phyloP scores from a whole-genome alignment of 441 rosid genomes.

The Viola pubescens region DNA sequence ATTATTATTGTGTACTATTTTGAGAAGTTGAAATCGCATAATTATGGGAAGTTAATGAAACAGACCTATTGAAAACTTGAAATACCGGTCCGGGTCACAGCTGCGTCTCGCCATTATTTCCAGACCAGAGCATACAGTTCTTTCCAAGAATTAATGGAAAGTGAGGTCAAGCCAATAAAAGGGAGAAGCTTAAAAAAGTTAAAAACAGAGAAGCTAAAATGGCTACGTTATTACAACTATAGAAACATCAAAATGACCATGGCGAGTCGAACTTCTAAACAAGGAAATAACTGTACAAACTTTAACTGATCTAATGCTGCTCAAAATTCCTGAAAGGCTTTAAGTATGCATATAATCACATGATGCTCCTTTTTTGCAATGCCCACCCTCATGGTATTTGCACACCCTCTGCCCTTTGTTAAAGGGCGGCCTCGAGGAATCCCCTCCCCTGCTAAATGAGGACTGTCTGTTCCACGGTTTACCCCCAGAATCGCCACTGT shows the following conservation, averaged over 20 bases:
- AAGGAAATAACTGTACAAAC: slow-evolving; percentile 40
- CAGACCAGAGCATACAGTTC: too few relatives aligned
- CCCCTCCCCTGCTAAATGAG: slow-evolving; percentile 44
- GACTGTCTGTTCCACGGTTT: slow-evolving; percentile 63
- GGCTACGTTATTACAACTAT: slow-evolving; percentile 17
- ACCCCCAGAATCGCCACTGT: slow-evolving; percentile 50
- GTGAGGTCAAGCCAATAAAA: too few relatives aligned
- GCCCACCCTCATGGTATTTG: slow-evolving; percentile 62
- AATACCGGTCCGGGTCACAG: too few relatives aligned
- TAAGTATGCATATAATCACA: slow-evolving; percentile 72
- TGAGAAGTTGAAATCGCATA: too few relatives aligned
- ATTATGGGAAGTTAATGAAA: too few relatives aligned
- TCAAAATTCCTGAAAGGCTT: slow-evolving; percentile 20
- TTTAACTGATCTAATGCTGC: slow-evolving; percentile 21
- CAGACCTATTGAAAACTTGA: too few relatives aligned
- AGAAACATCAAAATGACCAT: slow-evolving; percentile 9
- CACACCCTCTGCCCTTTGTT: slow-evolving; percentile 64
- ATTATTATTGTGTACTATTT: too few relatives aligned
- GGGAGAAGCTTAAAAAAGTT: too few relatives aligned
- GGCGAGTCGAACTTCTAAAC: slow-evolving; percentile 4
- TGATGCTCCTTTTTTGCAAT: slow-evolving; percentile 75
- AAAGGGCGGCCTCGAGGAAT: slow-evolving; percentile 31
- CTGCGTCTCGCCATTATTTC: too few relatives aligned
- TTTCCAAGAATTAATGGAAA: too few relatives aligned
- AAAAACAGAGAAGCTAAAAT: neutral